Percentiles rank a stretch among this genome's conserved stretches.
Evolutionary conservation across 768 basidiomycete genomes (phyloP).

Genomic region (Rhizopogon rudus): DNA sequence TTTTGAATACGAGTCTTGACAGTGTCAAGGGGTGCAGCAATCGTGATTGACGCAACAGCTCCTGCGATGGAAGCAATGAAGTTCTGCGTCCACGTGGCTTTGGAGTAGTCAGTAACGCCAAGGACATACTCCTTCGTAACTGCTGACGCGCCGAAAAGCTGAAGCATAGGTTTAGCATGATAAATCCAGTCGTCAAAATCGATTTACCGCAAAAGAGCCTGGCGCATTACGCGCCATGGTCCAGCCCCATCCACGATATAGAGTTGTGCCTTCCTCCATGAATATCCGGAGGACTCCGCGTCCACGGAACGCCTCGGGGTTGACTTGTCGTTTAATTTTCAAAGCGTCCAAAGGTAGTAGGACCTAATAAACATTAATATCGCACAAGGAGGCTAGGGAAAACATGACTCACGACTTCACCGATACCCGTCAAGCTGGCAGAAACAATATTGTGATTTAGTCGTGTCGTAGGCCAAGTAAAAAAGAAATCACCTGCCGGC

Average conservation of each 20-base stretch:
- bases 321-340: conserved; percentile 98
- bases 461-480: not conserved
- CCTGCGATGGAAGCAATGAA: conserved; percentile 94
- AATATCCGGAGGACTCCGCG: conserved; percentile 88
- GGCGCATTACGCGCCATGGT: conserved; percentile 98
- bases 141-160: conserved; percentile 98
- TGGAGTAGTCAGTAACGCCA: conserved; percentile 82
- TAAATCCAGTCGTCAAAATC: not conserved
- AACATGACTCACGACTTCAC: conserved; percentile 78
- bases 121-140: conserved; percentile 92
- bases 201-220: conserved; percentile 85
- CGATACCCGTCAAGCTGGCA: conserved; percentile 68
- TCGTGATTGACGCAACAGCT: conserved; percentile 91
- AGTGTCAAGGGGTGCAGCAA: conserved; percentile 93
- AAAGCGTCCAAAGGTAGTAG: conserved; percentile 95
- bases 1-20: conserved; percentile 99
- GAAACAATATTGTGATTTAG: not conserved
- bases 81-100: conserved; percentile 97
- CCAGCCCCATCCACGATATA: conserved; percentile 99
- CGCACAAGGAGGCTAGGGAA: not conserved
- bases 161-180: not conserved
- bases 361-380: conserved; percentile 40
- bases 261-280: conserved; percentile 82
- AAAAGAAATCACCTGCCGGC: conserved; percentile 70
- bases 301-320: conserved; percentile 96